Base-by-base conservation (phyloP, 768 basidiomycete genomes). In the Kwoniella sp. region DNA sequence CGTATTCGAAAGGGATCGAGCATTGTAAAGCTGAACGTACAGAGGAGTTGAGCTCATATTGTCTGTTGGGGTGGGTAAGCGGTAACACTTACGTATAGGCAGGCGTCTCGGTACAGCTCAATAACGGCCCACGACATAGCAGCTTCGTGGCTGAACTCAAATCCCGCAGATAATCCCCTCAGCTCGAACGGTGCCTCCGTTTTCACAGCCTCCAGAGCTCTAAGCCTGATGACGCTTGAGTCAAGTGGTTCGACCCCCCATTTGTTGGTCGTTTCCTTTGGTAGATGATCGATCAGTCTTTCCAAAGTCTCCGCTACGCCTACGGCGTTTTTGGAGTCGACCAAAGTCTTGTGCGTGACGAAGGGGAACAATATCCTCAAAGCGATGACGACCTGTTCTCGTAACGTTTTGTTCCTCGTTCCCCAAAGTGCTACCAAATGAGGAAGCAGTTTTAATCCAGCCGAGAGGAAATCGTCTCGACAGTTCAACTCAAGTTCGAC, bases 401-500 rank as follows among this genome's bases (percentile, higher is more conserved):
- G 92, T 68, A 89, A 81, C 8, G 83, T 78, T 63, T 85, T 87
- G 77, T 87, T 88, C 80, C 91, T 92, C 19, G 88, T 88, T 1
- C 84, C 83, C 92, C 92, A 96, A 25, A 95, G 80, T 1, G 80
- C 80, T 2, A 92, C 82, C 5, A 97, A 72, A 1, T 79, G 78
- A 50, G 86, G 80, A 87, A 92, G 91, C 1, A 87, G 81, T 27
- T 80, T 79, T 4, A 82, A 79, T 0, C 90, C 89, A 67, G 91
- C 88, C 19, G 78, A 77, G 8, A 84, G 83, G 37, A 91, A 85
- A 1, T 85, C 83, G 8, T 82, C 73, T 46, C 84, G 85, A 62
- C 82, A 84, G 76, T 98, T 98, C 59, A 95, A 80, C 1, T 91
- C 85, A n/a, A 93, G 79, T 58, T 90, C 88, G 2, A 83, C 84